phyloP scores from a whole-genome alignment of 2,329 filamentous ascomycete genomes.

The Fusarium ramigenum region DNA sequence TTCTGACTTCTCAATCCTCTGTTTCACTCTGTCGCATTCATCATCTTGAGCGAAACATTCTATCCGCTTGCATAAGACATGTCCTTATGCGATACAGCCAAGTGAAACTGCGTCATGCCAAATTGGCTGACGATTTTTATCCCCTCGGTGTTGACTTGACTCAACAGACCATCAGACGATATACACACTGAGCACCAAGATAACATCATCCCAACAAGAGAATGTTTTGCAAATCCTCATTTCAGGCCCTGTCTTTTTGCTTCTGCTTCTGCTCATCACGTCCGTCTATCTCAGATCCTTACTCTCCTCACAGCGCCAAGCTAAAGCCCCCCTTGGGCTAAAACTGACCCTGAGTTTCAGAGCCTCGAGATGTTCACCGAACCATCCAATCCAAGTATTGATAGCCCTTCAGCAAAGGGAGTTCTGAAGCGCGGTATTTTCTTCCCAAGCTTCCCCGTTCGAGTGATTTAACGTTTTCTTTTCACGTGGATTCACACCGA shows the following conservation, averaged over 20 bases:
- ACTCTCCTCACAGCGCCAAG: conserved; percentile 4
- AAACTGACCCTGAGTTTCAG: conserved; percentile 40
- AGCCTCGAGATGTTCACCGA: conserved; percentile 26
- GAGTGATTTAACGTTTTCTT: conserved; percentile 11
- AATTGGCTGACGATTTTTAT: neutral
- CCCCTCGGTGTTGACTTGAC: neutral
- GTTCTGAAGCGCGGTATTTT: conserved; percentile 13
- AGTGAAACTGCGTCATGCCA: conserved; percentile 3
- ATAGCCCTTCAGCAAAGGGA: neutral
- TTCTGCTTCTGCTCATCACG: conserved; percentile 1
- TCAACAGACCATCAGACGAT: neutral
- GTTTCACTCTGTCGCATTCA: conserved; percentile 27
- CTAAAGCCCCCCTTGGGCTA: conserved; percentile 25
- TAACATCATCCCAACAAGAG: neutral
- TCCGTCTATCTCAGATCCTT: conserved; percentile 18
- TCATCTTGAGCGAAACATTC: neutral
- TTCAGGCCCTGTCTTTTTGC: neutral
- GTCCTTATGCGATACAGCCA: neutral
- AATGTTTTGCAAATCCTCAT: conserved; percentile 22
- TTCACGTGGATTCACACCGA: conserved; percentile 12
- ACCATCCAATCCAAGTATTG: conserved; percentile 13
- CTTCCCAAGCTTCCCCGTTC: neutral
- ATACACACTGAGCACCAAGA: neutral
- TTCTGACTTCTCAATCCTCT: conserved; percentile 10
- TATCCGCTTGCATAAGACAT: conserved; percentile 12